These are phyloP conservation scores for Millerozyma acaciae DNA, from an alignment of 805 yeast genomes.

Conservation along the genomic window DNA sequence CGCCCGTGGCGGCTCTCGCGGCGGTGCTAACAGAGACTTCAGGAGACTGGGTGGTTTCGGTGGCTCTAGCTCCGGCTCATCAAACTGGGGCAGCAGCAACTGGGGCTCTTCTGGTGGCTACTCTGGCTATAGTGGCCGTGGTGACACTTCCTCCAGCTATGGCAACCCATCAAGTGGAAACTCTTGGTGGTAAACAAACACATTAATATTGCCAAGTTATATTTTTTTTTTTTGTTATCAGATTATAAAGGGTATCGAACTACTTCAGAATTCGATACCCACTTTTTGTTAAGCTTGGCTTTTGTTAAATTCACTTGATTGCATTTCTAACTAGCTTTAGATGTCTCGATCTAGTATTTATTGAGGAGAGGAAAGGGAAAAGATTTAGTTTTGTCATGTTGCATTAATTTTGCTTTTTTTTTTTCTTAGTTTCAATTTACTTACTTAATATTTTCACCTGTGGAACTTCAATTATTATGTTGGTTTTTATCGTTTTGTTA, in stretches of 20 bases:
- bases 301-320: slow-evolving; percentile 10
- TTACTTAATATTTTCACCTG: slow-evolving; percentile 9
- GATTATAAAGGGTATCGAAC: no score
- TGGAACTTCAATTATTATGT: slow-evolving; percentile 13
- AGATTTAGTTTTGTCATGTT: slow-evolving; percentile 14
- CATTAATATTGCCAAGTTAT: slow-evolving; percentile 13
- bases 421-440: slow-evolving; percentile 10
- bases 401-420: slow-evolving; percentile 23
- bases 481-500: slow-evolving; percentile 9
- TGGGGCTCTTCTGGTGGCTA: slow-evolving; percentile 16
- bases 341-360: slow-evolving; percentile 22
- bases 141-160: slow-evolving; percentile 22
- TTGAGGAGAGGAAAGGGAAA: slow-evolving; percentile 18
- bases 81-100: slow-evolving; percentile 16
- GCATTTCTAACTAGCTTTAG: slow-evolving; percentile 17
- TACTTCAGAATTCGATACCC: no score
- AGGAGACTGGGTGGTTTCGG: slow-evolving; percentile 45
- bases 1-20: slow-evolving; percentile 25
- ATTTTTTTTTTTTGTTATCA: no score
- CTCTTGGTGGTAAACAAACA: slow-evolving; percentile 39
- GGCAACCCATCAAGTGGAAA: slow-evolving; percentile 34
- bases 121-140: slow-evolving; percentile 10
- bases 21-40: slow-evolving; percentile 47
- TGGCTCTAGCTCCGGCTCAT: slow-evolving; percentile 27
- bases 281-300: no score